Evolutionary conservation across 2,329 filamentous ascomycete species (phyloP).

Genomic region (Zymoseptoria passerinii): DNA sequence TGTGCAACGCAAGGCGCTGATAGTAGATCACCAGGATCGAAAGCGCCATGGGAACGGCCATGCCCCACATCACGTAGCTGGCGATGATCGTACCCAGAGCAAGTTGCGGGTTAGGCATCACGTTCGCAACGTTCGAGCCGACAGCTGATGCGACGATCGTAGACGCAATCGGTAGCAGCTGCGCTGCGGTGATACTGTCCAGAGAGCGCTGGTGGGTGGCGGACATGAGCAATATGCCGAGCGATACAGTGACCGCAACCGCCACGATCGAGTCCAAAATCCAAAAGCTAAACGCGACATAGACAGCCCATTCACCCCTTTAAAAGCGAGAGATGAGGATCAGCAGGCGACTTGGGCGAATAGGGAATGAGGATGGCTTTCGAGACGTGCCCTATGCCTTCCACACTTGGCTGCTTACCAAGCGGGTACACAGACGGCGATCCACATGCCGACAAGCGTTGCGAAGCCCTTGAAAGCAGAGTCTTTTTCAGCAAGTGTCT

Average conservation of each 20-base stretch:
- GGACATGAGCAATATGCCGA: slow-evolving; percentile 34
- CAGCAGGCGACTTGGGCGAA: not conserved
- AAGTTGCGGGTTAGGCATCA: slow-evolving; percentile 46
- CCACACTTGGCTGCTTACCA: not conserved
- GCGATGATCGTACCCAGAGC: slow-evolving; percentile 55
- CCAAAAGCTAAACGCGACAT: slow-evolving; percentile 42
- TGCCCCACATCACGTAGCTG: slow-evolving; percentile 62
- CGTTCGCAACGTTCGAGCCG: slow-evolving; percentile 53
- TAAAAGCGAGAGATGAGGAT: not conserved
- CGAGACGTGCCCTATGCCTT: not conserved
- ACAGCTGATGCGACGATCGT: slow-evolving; percentile 57
- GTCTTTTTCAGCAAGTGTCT: no score
- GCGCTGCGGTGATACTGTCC: slow-evolving; percentile 53
- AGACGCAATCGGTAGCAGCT: slow-evolving; percentile 58
- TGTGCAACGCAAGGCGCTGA: slow-evolving; percentile 58
- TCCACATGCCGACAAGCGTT: slow-evolving; percentile 24
- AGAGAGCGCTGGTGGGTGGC: slow-evolving; percentile 7
- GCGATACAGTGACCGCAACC: slow-evolving; percentile 26
- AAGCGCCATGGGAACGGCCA: slow-evolving; percentile 53
- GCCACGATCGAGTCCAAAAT: slow-evolving; percentile 40
- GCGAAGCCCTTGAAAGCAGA: slow-evolving; percentile 16
- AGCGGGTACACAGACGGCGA: slow-evolving; percentile 23
- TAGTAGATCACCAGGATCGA: slow-evolving; percentile 61
- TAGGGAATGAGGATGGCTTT: not conserved
- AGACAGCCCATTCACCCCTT: slow-evolving; percentile 38